These are phyloP conservation scores for Thymus quinquecostatus DNA, from an alignment of 257 asterid species.

Conservation along the genomic window DNA sequence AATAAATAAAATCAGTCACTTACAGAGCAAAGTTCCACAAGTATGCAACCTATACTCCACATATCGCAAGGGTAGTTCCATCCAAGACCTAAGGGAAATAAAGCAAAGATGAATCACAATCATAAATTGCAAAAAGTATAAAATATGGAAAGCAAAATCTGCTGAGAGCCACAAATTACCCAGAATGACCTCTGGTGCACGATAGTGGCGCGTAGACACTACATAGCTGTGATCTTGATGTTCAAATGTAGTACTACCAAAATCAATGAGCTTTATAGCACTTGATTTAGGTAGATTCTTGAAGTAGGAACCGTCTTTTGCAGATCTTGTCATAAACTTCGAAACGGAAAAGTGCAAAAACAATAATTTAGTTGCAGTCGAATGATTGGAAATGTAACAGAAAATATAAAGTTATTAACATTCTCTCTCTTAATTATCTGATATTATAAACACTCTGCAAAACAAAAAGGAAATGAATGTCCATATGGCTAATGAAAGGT, in stretches of 20 bases:
- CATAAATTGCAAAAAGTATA: not conserved
- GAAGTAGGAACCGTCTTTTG: slow-evolving; percentile 66
- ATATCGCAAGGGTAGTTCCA: slow-evolving; percentile 95
- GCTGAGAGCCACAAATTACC: slow-evolving; percentile 54
- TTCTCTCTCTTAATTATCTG: too few relatives aligned
- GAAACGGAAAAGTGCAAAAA: slow-evolving; percentile 31
- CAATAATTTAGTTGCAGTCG: slow-evolving; percentile 11
- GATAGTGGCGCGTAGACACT: slow-evolving; percentile 92
- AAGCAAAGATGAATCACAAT: slow-evolving; percentile 10
- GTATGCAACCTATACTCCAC: slow-evolving; percentile 96
- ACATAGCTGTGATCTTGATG: slow-evolving; percentile 80
- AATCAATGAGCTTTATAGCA: slow-evolving; percentile 93
- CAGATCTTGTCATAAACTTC: slow-evolving; percentile 60
- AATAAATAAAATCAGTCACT: slow-evolving; percentile 35
- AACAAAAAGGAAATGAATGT: not conserved
- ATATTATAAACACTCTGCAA: not conserved
- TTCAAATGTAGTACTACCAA: slow-evolving; percentile 84
- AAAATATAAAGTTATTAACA: not conserved
- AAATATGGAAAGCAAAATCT: slow-evolving; percentile 16
- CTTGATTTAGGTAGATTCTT: slow-evolving; percentile 88
- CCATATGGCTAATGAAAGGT: slow-evolving; percentile 1
- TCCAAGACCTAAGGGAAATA: slow-evolving; percentile 70
- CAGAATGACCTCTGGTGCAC: slow-evolving; percentile 95
- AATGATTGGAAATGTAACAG: not conserved
- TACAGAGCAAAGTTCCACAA: slow-evolving; percentile 88